Evolutionary conservation across 306 rosid species (phyloP), one percentile per base, ranked within the genome.

Genomic region (Macrotyloma uniflorum): DNA sequence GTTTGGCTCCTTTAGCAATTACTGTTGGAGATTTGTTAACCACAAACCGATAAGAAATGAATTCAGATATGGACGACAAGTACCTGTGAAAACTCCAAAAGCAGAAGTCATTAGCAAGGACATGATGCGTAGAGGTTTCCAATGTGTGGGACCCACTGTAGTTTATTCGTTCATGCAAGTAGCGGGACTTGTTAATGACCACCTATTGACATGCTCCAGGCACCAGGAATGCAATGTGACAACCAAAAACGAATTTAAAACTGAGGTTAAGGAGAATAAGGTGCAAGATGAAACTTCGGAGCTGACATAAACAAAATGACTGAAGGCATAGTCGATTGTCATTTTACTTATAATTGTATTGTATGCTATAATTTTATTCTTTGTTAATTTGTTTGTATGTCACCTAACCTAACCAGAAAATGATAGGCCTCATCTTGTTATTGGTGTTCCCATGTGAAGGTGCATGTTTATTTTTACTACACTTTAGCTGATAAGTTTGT

Each of bases 131-230:
- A 88, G 99, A 82, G 99, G 99, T 26, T 95, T 95, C 67, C 98
- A 96, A 23, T 92, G 98, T 30, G 98, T 95, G 24, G 98, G 98
- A 30, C 98, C 98, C 0, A 95, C 93, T 0, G 93, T 89, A 11
- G 67, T 92, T 71, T 95, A 95, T 79, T 92, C 96, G 20, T 93
- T 95, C 89, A 89, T 95, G 98, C 98, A 93, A 79, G 96, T 83
- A 16, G 67, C 96, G 1, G 97, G 98, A 54, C 87, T 95, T 20
- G 97, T 89, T 50, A 93, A 95, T 77, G 97, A 92, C 72, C 96
- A 95, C 80, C 87, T 92, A 70, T 6, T 87, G 6, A 77, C 89
- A 18, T 95, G 98, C 86, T 92, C 82, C 86, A 86, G 96, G 79
- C 65, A 79, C 89, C 82, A 82, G 5, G 82, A 85, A 57, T 95